These are phyloP conservation scores for Podaxis sp. DNA, from an alignment of 768 basidiomycete species.

Conservation along the genomic window DNA sequence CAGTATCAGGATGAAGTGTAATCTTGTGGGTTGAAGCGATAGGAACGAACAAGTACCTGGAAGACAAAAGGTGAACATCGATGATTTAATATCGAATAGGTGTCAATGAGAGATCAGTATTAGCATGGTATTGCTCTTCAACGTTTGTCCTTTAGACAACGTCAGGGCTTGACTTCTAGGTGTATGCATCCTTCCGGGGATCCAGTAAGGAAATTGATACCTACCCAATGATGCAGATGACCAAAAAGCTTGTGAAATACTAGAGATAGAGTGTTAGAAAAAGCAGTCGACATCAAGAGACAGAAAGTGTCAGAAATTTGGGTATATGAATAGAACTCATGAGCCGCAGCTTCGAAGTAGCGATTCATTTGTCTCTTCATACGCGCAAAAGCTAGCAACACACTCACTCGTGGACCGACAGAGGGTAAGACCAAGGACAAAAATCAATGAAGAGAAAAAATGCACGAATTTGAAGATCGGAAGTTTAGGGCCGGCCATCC, in stretches of 20 bases:
- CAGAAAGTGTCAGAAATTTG: constrained; percentile 78
- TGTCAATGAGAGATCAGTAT: constrained; percentile 52
- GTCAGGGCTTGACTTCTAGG: constrained; percentile 93
- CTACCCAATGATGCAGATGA: background rate
- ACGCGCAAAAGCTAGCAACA: constrained; percentile 14
- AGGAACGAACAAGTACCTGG: background rate
- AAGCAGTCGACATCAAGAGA: background rate
- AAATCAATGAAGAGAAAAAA: constrained; percentile 15
- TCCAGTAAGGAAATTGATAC: constrained; percentile 24
- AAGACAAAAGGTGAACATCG: constrained; percentile 3
- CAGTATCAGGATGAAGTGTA: background rate
- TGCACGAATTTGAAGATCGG: constrained; percentile 13
- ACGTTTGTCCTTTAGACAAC: constrained; percentile 64
- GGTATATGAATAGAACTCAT: constrained; percentile 76
- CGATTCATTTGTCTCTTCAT: constrained; percentile 80
- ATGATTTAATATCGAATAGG: background rate
- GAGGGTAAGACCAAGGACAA: constrained; percentile 10
- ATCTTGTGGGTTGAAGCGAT: background rate
- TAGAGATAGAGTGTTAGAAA: constrained; percentile 10
- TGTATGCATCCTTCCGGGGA: constrained; percentile 52
- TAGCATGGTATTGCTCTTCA: constrained; percentile 86
- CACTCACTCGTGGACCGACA: constrained; percentile 27
- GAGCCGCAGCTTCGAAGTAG: constrained; percentile 79
- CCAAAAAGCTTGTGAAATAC: constrained; percentile 13
- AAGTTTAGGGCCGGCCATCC: constrained; percentile 33